Conservation (phyloP, 257 asterid species). For the Salvia miltiorrhiza region DNA sequence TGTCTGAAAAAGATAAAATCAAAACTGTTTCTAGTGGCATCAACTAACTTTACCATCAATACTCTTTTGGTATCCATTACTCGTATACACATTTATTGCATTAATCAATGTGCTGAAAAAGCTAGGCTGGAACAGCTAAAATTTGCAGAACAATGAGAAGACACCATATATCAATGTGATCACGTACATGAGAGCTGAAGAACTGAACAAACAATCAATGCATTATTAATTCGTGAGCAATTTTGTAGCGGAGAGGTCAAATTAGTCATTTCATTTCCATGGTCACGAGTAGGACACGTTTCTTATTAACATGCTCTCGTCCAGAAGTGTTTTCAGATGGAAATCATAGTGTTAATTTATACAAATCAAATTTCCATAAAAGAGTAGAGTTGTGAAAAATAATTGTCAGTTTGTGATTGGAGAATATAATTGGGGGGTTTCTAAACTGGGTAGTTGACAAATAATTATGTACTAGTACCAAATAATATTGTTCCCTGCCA, state of each 20-base stretch:
- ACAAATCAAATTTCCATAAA: not conserved
- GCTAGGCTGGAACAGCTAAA: constrained; percentile 31
- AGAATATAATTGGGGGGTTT: not conserved
- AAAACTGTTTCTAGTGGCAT: not conserved
- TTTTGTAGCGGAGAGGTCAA: not conserved
- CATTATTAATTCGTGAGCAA: not conserved
- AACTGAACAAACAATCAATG: not conserved
- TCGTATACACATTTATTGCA: not conserved
- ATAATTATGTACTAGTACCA: not conserved
- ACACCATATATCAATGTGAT: not conserved
- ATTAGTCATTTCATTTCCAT: not conserved
- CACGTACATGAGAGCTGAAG: not conserved
- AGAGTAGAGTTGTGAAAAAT: not conserved
- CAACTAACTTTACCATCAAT: constrained; percentile 20
- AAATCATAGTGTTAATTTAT: not conserved
- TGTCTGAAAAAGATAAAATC: not conserved
- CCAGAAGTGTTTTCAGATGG: not conserved
- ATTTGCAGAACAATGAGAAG: constrained; percentile 2
- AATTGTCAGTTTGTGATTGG: not conserved
- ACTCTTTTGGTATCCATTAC: not conserved
- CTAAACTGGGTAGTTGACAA: not conserved
- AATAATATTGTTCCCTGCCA: not conserved
- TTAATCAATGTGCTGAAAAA: constrained; percentile 24
- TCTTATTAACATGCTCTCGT: too few relatives aligned
- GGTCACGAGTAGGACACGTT: too few relatives aligned